These are phyloP conservation scores for Ceriops zippeliana DNA, from an alignment of 345 rosid genomes.

Conservation along the genomic window DNA sequence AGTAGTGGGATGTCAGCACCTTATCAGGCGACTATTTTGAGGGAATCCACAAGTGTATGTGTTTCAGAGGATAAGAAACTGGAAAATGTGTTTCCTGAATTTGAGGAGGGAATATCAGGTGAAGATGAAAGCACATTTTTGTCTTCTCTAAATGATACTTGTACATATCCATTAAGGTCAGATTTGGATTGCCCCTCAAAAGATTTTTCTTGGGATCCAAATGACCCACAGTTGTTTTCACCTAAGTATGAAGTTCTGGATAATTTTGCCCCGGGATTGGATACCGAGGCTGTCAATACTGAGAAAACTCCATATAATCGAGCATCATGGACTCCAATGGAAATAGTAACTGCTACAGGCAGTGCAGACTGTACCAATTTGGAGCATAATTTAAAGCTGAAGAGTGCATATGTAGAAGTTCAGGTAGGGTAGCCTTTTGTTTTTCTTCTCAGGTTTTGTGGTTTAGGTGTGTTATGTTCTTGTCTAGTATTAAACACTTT, in stretches of 20 bases:
- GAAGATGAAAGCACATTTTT: constrained; percentile 53
- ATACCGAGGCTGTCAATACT: constrained; percentile 28
- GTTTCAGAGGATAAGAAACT: constrained; percentile 34
- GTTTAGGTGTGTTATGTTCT: background rate
- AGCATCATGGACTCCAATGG: constrained; percentile 75
- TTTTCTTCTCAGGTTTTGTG: constrained; percentile 2
- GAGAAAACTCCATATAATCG: constrained; percentile 51
- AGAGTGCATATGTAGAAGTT: constrained; percentile 76
- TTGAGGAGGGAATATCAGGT: constrained; percentile 32
- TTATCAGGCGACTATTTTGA: constrained; percentile 20
- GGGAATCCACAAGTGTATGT: constrained; percentile 29
- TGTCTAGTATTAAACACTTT: background rate
- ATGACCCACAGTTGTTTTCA: constrained; percentile 10
- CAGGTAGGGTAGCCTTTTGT: constrained; percentile 45
- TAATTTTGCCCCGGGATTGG: constrained; percentile 34
- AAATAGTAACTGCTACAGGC: constrained; percentile 82
- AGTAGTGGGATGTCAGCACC: constrained; percentile 14
- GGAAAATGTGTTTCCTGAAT: constrained; percentile 32
- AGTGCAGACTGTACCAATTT: constrained; percentile 43
- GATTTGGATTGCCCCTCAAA: constrained; percentile 18
- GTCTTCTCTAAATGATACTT: constrained; percentile 40
- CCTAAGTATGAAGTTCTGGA: constrained; percentile 20
- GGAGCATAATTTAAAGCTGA: constrained; percentile 73
- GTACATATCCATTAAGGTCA: constrained; percentile 18
- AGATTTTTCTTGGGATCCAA: constrained; percentile 20